Evolutionary conservation across 371 early-diverging fungal genomes (phyloP), one percentile per base, ranked within the genome.

Genomic region (Fennellomyces sp.): DNA sequence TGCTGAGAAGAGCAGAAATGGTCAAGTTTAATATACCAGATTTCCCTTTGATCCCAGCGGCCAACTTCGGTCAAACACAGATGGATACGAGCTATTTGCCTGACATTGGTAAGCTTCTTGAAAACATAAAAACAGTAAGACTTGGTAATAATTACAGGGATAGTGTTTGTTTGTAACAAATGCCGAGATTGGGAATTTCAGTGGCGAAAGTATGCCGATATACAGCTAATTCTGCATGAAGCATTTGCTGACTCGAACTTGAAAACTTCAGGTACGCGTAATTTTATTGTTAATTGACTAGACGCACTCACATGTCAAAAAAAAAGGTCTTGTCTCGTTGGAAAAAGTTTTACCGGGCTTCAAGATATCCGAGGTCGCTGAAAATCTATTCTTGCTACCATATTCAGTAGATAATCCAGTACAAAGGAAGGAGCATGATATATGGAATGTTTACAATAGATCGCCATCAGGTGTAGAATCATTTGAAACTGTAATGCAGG

Each of bases 161-260:
- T 48, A 75, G 81, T 76, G n/a, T 81, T 83, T 64, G 78, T 81
- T 6, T 70, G 69, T 27, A 83, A 83, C 60, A 81, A 80, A 56
- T 76, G 73, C 12, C 35, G 49, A 6, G 39, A 61, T 5, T 15
- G 56, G 19, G 80, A 81, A 8, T 79, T 77, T 38, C 69, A 68
- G 8, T 61, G 56, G 15, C 49, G 57, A 33, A 59, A 67, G 13
- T 76, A 74, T 30, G 31, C 7, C 3, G 56, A 59, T 11, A 30
- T 69, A 21, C 72, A 72, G 35, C 23, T n/a, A 15, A 39, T 69
- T 2, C 31, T 80, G 2, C 26, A 35, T 7, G 39, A 60, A 2
- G 45, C 67, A 12, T 80, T 80, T 60, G 45, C 65, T 8, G 65
- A 67, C n/a, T 77, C 84, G 0, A 68, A 76, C 6, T 47, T 83